Base-by-base conservation (phyloP, 2,329 filamentous ascomycete genomes). In the Macrophomina phaseolina region DNA sequence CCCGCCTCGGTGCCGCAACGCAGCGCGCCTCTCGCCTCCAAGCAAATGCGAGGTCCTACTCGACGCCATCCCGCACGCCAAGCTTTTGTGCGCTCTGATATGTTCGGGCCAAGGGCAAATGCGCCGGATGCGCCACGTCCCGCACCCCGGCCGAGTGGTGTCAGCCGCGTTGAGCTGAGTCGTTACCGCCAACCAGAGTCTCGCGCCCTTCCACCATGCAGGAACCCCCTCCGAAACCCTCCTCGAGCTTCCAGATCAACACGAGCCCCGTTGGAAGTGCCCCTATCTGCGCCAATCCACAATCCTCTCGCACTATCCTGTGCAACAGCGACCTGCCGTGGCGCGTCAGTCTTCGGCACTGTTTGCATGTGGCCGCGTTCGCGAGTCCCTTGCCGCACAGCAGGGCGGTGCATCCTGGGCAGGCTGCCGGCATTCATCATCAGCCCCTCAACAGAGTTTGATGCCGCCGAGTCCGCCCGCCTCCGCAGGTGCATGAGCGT, bases 1-100 rank as follows among this genome's bases (percentile, higher is more conserved):
- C 18, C 6, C 8, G 12, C 48, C 18, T 14, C 18, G 12, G 16
- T 11, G 8, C 30, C 14, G 48, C 48, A 28, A 4, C 30, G 28
- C 28, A 34, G 30, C 30, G 49, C 28, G 14, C 16, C 16, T 48
- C 30, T 14, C 18, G 56, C 28, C 16, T 3, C 40, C 5, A 38
- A 28, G 14, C n/a, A 38, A 38, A 45, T 28, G 42, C 16, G 58
- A 49, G 30, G n/a, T n/a, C 5, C 58, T 34, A 45, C n/a, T 36
- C 42, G 45, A 36, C 58, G 58, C 58, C 58, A 62, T 49, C 58
- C 58, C 58, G 56, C 58, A 38, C 45, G 58, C 58, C 58, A 62
- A 62, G 58, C 58, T 62, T 62, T 49, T 48, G 28, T 28, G 42
- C 45, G n/a, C 58, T 62, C 32, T 62, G 58, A 62, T 62, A 62